Percentiles rank a stretch among this genome's conserved stretches.
These are phyloP conservation scores for Chlorella sp. DNA, from an alignment of 139 green algal species.

Conservation along the genomic window DNA sequence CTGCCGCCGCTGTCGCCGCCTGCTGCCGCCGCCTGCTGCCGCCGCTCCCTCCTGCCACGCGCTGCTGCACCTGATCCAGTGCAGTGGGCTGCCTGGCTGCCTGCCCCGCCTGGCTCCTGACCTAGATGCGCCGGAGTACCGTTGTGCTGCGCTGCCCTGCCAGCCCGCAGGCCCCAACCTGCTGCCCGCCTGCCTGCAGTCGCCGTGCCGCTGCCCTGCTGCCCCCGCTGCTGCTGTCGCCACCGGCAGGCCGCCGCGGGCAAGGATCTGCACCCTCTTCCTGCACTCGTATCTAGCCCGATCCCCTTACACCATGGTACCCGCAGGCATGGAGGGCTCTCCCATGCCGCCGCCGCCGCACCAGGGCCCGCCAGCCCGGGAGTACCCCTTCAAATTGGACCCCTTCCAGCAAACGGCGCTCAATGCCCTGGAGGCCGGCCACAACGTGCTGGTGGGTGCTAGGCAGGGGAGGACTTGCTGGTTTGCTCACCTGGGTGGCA, in stretches of 20 bases:
- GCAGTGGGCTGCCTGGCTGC: background rate
- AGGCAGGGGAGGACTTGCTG: too few species aligned
- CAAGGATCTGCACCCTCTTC: too few species aligned
- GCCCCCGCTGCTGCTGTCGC: background rate
- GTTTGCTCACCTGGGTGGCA: too few species aligned
- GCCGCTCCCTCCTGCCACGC: background rate
- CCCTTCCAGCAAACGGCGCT: slow-evolving; percentile 84
- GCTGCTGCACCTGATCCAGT: too few species aligned
- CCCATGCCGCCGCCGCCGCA: slow-evolving; percentile 52
- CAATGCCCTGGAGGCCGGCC: slow-evolving; percentile 72
- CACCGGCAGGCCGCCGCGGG: background rate
- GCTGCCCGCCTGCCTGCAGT: too few species aligned
- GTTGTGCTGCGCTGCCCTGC: too few species aligned
- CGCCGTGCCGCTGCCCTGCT: background rate
- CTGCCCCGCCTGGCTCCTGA: background rate
- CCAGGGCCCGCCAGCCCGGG: slow-evolving; percentile 44
- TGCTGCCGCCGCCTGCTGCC: background rate
- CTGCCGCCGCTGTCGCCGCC: background rate
- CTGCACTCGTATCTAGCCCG: background rate
- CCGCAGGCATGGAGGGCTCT: slow-evolving; percentile 47
- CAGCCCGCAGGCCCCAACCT: too few species aligned
- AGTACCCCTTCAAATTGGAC: slow-evolving; percentile 78
- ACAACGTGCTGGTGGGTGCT: slow-evolving; percentile 72
- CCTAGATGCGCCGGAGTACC: too few species aligned
- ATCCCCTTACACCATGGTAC: background rate